Base-by-base conservation (phyloP, 441 rosid genomes). In the Breynia disticha region DNA sequence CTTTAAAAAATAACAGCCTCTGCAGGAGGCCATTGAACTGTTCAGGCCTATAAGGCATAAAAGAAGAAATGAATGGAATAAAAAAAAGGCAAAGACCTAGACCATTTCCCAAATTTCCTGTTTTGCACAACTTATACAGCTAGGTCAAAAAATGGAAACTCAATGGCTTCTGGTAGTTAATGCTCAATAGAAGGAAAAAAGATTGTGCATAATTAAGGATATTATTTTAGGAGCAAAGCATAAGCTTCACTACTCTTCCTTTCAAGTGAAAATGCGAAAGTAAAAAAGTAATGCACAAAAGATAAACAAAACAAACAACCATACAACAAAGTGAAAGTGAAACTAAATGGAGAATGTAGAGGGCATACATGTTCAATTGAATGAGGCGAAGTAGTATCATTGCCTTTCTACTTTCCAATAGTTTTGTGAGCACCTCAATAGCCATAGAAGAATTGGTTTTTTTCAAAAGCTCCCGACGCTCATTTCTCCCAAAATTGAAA, bases 301-400 rank as follows among this genome's bases (percentile, higher is more conserved):
- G 19, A 20, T 37, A 22, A 13, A 9, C 19, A 19, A 14, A 49
- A 55, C 28, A 50, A 43, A 22, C 37, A 47, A 44, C 39, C 37
- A 21, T 35, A 45, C 15, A 16, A n/a, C n/a, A n/a, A n/a, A n/a
- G n/a, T n/a, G n/a, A n/a, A 53, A 62, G 48, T 42, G 49, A 64
- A 48, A 46, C 15, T n/a, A 57, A 51, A 57, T 11, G 35, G 55
- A 58, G 59, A 65, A 53, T 38, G 20, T 32, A 10, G 11, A 18
- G 44, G 42, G 52, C 77, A 19, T 79, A 80, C 90, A 80, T 60
- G 73, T 83, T 80, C 56, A 80, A 60, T 69, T 66, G 72, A 63
- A 83, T 56, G 54, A 73, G 67, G 59, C 78, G 82, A 52, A 83
- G 80, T 15, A 80, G 65, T 64, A 68, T 63, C 22, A 58, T 47